Base-by-base conservation (phyloP, 768 basidiomycete species). In the Mycena galopus region DNA sequence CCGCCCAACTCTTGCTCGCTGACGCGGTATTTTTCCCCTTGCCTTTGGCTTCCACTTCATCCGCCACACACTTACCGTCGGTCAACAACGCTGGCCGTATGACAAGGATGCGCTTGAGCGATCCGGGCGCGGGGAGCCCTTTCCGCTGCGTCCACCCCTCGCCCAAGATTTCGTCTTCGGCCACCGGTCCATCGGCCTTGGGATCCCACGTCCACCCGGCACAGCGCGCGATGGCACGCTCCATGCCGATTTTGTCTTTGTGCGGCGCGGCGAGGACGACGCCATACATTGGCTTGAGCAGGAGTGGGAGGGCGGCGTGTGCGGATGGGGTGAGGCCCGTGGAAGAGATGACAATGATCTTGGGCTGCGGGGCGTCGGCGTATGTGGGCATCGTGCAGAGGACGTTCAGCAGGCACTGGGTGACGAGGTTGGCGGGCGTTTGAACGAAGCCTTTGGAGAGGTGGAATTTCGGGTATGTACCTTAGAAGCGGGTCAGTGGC, bases 221-320 rank as follows among this genome's bases (percentile, higher is more conserved):
- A 67, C 82, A 79, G 71, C 91, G 84, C 2, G 85, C 80, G 8
- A 89, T 58, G 2, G 87, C 78, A 27, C 88, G 82, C 80, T 94
- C 93, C 47, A 82, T 80, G 10, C 88, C 91, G 57, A 89, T 57
- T 79, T 94, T 94, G 80, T 94, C 92, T 30, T 78, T 83, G 77
- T 91, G 91, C 7, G 91, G 88, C 1, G 42, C 71, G 14, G 39
- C 23, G 23, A 93, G 80, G 35, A 88, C 47, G 71, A 77, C 53
- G 29, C 53, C 72, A 77, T 92, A 93, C 0, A 93, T 0, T 0
- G 85, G 84, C 72, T 86, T 87, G 35, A 91, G 73, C 3, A 81
- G 78, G 42, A 87, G 55, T 0, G 92, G 92, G 0, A 92, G 81
- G 6, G 78, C 74, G 0, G 77, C 72, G 72, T 87, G 87, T 8